Conservation (phyloP, 768 basidiomycete species). For the Podaxis sp. region DNA sequence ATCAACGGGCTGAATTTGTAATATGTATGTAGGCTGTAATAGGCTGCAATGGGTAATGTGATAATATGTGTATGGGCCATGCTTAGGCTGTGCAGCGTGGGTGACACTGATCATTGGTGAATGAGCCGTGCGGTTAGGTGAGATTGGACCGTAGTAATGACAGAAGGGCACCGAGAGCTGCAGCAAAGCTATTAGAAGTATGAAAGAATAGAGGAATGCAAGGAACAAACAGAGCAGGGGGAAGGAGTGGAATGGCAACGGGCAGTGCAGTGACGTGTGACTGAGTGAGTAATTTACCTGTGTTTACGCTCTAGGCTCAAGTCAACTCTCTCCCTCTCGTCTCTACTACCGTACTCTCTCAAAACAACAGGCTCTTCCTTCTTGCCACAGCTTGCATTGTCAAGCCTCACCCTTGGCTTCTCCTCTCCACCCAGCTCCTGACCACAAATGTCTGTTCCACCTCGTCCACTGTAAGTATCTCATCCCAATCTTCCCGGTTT, state of each 20-base stretch:
- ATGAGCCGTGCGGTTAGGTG: background rate
- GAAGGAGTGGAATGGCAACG: background rate
- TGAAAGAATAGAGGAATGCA: background rate
- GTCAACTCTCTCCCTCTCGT: background rate
- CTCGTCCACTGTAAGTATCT: constrained; percentile 42
- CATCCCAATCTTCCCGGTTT: background rate
- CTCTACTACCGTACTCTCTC: constrained; percentile 2
- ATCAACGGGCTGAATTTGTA: background rate
- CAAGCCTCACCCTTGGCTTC: constrained; percentile 2
- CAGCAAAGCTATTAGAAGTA: background rate
- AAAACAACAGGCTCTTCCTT: background rate
- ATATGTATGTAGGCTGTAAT: background rate
- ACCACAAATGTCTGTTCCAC: constrained; percentile 44
- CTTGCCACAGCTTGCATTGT: constrained; percentile 11
- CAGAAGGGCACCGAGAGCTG: background rate
- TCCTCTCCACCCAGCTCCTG: background rate
- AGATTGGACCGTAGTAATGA: background rate
- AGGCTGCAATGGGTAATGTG: too few relatives aligned
- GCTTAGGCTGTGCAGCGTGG: background rate
- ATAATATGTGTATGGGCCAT: too few relatives aligned
- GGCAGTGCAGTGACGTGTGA: constrained; percentile 16
- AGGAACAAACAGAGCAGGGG: background rate
- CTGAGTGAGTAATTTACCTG: background rate
- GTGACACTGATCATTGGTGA: background rate
- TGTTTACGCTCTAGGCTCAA: constrained; percentile 3